Percentiles rank a stretch among this genome's conserved stretches.
Evolutionary conservation across 257 asterid species (phyloP).

Genomic region (Lantana camara): DNA sequence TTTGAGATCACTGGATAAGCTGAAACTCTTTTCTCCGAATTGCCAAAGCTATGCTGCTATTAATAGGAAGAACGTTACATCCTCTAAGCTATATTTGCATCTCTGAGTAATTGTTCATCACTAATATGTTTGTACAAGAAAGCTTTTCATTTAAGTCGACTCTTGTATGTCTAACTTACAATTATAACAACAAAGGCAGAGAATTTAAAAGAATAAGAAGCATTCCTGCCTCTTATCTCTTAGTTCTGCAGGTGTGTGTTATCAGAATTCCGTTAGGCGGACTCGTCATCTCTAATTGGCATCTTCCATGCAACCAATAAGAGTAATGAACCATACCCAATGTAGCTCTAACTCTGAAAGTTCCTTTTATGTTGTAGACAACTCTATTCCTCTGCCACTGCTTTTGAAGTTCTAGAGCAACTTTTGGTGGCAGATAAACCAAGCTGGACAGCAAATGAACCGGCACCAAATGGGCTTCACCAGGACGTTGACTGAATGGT

Average conservation of each 20-base stretch:
- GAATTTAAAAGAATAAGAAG: neutral
- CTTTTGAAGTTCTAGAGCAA: conserved; percentile 64
- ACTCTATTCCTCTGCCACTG: conserved; percentile 70
- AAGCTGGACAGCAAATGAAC: conserved; percentile 76
- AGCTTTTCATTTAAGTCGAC: conserved; percentile 16
- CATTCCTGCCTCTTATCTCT: conserved; percentile 40
- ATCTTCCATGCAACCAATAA: conserved; percentile 65
- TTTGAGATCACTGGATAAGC: neutral
- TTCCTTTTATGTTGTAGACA: conserved; percentile 53
- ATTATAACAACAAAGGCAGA: neutral
- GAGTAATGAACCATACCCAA: conserved; percentile 64
- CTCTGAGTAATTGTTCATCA: conserved; percentile 7
- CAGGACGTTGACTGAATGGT: conserved; percentile 62
- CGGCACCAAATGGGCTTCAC: conserved; percentile 38
- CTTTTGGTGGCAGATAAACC: conserved; percentile 68
- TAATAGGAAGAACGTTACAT: neutral
- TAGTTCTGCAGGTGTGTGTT: conserved; percentile 66
- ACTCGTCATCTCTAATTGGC: conserved; percentile 75
- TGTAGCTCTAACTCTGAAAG: conserved; percentile 54
- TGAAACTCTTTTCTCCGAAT: neutral
- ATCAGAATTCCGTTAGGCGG: conserved; percentile 77
- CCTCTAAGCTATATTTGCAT: neutral
- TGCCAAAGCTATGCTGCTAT: too few relatives aligned
- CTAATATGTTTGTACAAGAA: neutral
- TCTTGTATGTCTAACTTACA: conserved; percentile 1